Conservation (phyloP, 2,329 filamentous ascomycete species). For the Parafenestella ontariensis region DNA sequence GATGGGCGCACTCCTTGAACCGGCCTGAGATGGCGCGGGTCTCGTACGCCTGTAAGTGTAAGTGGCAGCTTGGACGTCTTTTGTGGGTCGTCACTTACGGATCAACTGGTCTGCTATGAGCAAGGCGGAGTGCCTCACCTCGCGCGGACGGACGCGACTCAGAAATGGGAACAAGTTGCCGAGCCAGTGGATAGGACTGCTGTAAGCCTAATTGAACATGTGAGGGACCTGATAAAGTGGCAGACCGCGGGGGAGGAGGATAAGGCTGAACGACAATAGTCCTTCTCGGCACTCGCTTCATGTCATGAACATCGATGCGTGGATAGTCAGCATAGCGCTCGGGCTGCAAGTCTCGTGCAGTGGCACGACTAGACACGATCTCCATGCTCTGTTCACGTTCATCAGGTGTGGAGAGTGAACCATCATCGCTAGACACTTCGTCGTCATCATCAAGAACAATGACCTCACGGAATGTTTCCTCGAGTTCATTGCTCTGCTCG, state of each 20-base stretch:
- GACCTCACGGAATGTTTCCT: constrained; percentile 69
- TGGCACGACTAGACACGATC: constrained; percentile 41
- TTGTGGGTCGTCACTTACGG: constrained; percentile 24
- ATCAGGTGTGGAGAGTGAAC: constrained; percentile 29
- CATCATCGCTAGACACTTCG: constrained; percentile 52
- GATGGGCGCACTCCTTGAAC: constrained; percentile 18
- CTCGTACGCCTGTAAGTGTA: constrained; percentile 25
- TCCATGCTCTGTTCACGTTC: constrained; percentile 42
- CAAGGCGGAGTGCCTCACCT: constrained; percentile 10
- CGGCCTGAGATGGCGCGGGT: constrained; percentile 13
- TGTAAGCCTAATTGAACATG: constrained; percentile 11
- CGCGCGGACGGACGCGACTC: constrained; percentile 6
- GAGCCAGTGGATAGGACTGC: constrained; percentile 8
- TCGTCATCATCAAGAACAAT: constrained; percentile 70
- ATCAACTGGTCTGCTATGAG: constrained; percentile 17
- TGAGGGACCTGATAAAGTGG: constrained; percentile 11
- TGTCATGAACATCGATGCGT: constrained; percentile 17
- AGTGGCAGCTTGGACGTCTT: constrained; percentile 7
- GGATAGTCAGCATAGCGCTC: constrained; percentile 24
- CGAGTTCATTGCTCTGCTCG: constrained; percentile 60
- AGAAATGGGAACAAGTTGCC: constrained; percentile 1
- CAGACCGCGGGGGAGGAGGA: constrained; percentile 13
- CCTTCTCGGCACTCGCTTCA: constrained; percentile 26
- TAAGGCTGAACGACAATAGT: constrained; percentile 32
- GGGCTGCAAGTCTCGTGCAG: constrained; percentile 40